Base-by-base conservation (phyloP, 2,329 filamentous ascomycete species). In the Herpotrichia juniperi region DNA sequence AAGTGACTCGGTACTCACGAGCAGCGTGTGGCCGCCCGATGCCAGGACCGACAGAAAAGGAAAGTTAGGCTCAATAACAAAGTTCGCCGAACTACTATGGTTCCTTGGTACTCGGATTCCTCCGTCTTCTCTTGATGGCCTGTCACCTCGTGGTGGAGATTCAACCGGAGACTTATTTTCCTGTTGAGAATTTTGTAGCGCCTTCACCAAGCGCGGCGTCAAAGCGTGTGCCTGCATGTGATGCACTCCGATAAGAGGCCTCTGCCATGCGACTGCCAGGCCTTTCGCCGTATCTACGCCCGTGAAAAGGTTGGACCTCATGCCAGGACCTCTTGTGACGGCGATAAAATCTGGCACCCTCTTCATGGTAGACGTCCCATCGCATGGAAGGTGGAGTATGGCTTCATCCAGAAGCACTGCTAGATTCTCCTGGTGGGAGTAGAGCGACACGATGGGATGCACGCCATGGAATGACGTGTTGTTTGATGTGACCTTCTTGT, bases 211-310 rank as follows among this genome's bases (percentile, higher is more conserved):
- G 9, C 91, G 83, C 14, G 93, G 90, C 16, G 94, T 97, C 56
- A 99, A 77, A 16, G 94, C 89, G 74, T 99, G 94, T 10, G 93
- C 94, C 72, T 97, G 93, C 94, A 99, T 97, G 74, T 99, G 94
- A 72, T 99, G 90, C 1, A 97, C 90, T 0, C 87, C 94, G 1
- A 97, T 73, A 26, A 97, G 78, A 2, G 93, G 93, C 31, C 92
- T 82, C 68, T 86, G 82, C 90, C 90, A 96, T 31, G 91, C 92
- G 17, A 90, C 80, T 0, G 93, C 86, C 17, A 97, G 81, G 0
- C 92, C 94, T 74, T 97, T 97, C 16, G 91, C 94, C 19, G 87
- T 87, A 67, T 91, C 87, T 10, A 97, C 73, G 0, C 94, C 94
- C 14, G 88, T 86, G 17, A 86, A 82, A 25, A 99, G 80, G 63